A percentile compares a stretch with the other conserved stretches of the same genome.
phyloP scores from a whole-genome alignment of 208 protist species.

The Leishmania lainsoni region DNA sequence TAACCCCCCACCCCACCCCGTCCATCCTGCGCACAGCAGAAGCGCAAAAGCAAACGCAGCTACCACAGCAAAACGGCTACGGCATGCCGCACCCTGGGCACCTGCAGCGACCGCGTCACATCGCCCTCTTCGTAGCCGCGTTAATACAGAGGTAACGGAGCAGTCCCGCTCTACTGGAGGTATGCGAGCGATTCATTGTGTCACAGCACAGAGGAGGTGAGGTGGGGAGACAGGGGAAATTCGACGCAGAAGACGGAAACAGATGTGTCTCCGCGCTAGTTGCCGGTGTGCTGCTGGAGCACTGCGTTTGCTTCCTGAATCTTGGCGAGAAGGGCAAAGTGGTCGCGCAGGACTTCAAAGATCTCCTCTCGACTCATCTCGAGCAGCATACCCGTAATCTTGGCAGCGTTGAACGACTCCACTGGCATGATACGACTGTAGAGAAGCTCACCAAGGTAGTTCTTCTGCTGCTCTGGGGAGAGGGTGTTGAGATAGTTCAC shows the following conservation, averaged over 20 bases:
- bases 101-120: not conserved
- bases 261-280: conserved; percentile 4
- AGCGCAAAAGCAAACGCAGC: not conserved
- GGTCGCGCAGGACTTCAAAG: conserved; percentile 55
- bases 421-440: conserved; percentile 55
- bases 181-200: not conserved
- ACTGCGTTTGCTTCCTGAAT: conserved; percentile 67
- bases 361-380: conserved; percentile 79
- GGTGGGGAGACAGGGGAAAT: not conserved
- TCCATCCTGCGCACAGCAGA: not conserved
- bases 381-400: conserved; percentile 83
- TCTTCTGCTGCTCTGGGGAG: conserved; percentile 69
- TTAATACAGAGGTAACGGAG: not conserved
- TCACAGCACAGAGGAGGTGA: not conserved
- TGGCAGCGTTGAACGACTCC: conserved; percentile 53
- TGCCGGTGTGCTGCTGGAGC: conserved; percentile 50
- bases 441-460: conserved; percentile 73
- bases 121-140: not conserved
- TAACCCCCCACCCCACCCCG: not conserved
- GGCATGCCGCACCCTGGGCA: not conserved
- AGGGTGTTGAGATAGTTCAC: conserved; percentile 55
- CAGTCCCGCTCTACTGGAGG: not conserved
- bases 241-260: not conserved
- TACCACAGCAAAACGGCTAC: not conserved
- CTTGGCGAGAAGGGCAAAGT: conserved; percentile 50